Percentiles rank a stretch among this genome's conserved stretches.
These are phyloP conservation scores for Lodderomyces orthopsilosis DNA, from an alignment of 1,139 yeast genomes.

Conservation along the genomic window DNA sequence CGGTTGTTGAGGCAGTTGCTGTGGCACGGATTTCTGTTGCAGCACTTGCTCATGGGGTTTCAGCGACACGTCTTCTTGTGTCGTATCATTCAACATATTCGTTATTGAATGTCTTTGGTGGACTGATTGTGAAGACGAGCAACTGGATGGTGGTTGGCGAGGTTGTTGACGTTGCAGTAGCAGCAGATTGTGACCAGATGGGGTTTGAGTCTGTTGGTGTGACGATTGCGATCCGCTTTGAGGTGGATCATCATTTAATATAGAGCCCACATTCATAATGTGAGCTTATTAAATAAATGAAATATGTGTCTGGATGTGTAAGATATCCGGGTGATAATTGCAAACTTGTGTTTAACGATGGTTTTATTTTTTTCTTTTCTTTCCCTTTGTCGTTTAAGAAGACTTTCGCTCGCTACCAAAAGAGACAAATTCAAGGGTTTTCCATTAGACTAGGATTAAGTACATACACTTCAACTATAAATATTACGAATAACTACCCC, in stretches of 20 bases:
- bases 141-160: background rate
- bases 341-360: background rate
- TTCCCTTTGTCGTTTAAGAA: background rate
- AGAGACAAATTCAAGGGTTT: background rate
- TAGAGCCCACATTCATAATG: conserved; percentile 50
- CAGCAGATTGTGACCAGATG: conserved; percentile 1
- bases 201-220: conserved; percentile 1
- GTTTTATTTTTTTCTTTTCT: background rate
- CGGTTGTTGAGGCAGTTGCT: conserved; percentile 1
- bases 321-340: too few species aligned
- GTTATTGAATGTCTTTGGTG: conserved; percentile 31
- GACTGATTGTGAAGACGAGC: conserved; percentile 11
- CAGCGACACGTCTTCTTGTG: conserved; percentile 13
- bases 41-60: background rate
- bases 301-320: too few species aligned
- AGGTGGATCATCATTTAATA: conserved; percentile 43
- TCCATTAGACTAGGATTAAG: background rate
- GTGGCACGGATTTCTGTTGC: background rate
- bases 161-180: conserved; percentile 5
- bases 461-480: background rate
- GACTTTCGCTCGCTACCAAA: background rate
- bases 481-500: background rate
- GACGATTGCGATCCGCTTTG: conserved; percentile 7
- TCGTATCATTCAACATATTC: conserved; percentile 26
- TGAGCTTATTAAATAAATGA: background rate